Percentiles rank a stretch among this genome's conserved stretches.
These are phyloP conservation scores for Monosporascus sp. DNA, from an alignment of 2,329 filamentous ascomycete genomes.

Conservation along the genomic window DNA sequence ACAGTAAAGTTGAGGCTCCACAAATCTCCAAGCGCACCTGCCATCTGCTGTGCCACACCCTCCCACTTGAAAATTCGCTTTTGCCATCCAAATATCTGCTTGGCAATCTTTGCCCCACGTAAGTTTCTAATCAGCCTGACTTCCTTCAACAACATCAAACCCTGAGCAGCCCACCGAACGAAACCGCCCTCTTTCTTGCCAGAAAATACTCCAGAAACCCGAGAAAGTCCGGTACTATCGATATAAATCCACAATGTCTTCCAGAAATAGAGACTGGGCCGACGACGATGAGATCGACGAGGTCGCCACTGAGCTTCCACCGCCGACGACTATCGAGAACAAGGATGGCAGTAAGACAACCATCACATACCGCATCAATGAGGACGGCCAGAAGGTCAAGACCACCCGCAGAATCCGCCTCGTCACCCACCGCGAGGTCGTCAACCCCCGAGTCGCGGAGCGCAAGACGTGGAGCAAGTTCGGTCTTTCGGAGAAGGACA, in stretches of 20 bases:
- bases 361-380: conserved; percentile 83
- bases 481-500: conserved; percentile 80
- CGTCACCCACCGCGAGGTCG: conserved; percentile 83
- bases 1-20: not conserved
- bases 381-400: conserved; percentile 93
- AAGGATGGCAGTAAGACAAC: conserved; percentile 98
- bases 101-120: conserved; percentile 1
- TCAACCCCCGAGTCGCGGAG: conserved; percentile 95
- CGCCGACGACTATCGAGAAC: conserved; percentile 86
- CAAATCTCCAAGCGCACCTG: not conserved
- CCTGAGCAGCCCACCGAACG: not conserved
- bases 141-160: not conserved
- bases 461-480: conserved; percentile 93
- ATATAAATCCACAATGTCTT: not conserved
- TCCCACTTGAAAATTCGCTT: not conserved
- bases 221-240: not conserved
- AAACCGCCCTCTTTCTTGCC: not conserved
- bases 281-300: conserved; percentile 90
- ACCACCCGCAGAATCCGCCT: conserved; percentile 93
- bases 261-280: conserved; percentile 67
- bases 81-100: not conserved
- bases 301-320: conserved; percentile 63
- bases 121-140: not conserved
- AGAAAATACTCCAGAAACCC: not conserved
- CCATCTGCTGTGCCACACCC: not conserved